Conservation (phyloP, 2,329 filamentous ascomycete genomes). For the Botrytis hyacinthi region DNA sequence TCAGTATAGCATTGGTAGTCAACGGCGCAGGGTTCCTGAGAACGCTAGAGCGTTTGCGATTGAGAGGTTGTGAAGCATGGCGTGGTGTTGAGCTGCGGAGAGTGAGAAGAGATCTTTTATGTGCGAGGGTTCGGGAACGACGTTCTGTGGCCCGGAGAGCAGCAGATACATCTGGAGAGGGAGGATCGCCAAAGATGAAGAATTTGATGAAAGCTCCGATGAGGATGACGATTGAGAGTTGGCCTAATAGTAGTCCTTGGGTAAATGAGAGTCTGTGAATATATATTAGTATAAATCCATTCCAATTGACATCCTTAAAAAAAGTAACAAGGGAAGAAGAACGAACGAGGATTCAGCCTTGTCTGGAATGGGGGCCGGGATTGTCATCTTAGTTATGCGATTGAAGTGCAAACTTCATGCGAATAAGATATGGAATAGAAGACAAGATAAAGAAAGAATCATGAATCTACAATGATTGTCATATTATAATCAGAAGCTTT, state of each 20-base stretch:
- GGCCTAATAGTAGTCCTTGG: slow-evolving; percentile 87
- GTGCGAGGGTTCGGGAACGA: slow-evolving; percentile 69
- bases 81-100: slow-evolving; percentile 46
- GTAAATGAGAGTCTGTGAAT: slow-evolving; percentile 78
- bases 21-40: slow-evolving; percentile 70
- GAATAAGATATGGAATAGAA: neutral
- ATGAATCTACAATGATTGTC: neutral
- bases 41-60: slow-evolving; percentile 68
- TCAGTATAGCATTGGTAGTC: slow-evolving; percentile 89
- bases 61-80: slow-evolving; percentile 46
- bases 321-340: slow-evolving; percentile 17
- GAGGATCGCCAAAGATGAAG: slow-evolving; percentile 97
- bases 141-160: slow-evolving; percentile 72
- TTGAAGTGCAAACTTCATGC: neutral
- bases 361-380: slow-evolving; percentile 14
- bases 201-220: slow-evolving; percentile 97
- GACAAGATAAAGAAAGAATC: neutral
- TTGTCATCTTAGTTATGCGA: slow-evolving; percentile 15
- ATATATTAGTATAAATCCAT: neutral
- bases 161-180: slow-evolving; percentile 77
- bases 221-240: slow-evolving; percentile 86
- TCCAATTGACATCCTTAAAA: slow-evolving; percentile 6
- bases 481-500: neutral
- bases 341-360: slow-evolving; percentile 45
- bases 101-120: slow-evolving; percentile 71